Evolutionary conservation across 345 rosid species (phyloP).

Genomic region (Camelina laxa): DNA sequence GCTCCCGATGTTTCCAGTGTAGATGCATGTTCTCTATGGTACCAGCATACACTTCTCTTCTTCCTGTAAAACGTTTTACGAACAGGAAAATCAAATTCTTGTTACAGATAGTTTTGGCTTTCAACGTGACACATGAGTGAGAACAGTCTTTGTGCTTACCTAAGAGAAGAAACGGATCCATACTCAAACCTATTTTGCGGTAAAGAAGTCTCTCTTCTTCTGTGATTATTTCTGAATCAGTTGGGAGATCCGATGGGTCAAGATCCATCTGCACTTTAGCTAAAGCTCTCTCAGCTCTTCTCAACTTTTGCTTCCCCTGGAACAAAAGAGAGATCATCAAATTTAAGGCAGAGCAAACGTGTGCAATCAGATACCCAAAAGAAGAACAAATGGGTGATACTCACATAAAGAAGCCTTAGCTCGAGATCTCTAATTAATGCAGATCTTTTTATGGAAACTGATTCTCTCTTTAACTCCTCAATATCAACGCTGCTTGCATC

Average conservation of each 20-base stretch:
- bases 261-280: slow-evolving; percentile 74
- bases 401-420: slow-evolving; percentile 70
- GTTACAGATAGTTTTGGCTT: not conserved
- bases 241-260: slow-evolving; percentile 78
- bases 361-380: slow-evolving; percentile 10
- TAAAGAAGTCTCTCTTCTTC: slow-evolving; percentile 84
- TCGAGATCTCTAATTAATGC: slow-evolving; percentile 65
- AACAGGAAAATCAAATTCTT: not conserved
- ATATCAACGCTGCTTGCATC: slow-evolving; percentile 59
- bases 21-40: slow-evolving; percentile 92
- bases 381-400: slow-evolving; percentile 29
- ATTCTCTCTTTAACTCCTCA: slow-evolving; percentile 67
- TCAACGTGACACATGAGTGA: slow-evolving; percentile 8
- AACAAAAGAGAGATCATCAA: slow-evolving; percentile 36
- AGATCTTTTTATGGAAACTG: slow-evolving; percentile 56
- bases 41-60: slow-evolving; percentile 81
- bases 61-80: slow-evolving; percentile 49
- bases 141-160: slow-evolving; percentile 57
- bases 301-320: slow-evolving; percentile 75
- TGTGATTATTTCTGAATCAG: slow-evolving; percentile 77
- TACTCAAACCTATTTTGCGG: slow-evolving; percentile 87
- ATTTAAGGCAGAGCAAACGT: slow-evolving; percentile 17
- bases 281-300: slow-evolving; percentile 65
- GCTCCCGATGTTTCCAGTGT: slow-evolving; percentile 90
- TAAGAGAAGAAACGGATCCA: slow-evolving; percentile 83